Evolutionary conservation across 1,284 basidiomycete genomes (phyloP), one percentile per base, ranked within the genome.

Genomic region (Coriolopsis trogii): DNA sequence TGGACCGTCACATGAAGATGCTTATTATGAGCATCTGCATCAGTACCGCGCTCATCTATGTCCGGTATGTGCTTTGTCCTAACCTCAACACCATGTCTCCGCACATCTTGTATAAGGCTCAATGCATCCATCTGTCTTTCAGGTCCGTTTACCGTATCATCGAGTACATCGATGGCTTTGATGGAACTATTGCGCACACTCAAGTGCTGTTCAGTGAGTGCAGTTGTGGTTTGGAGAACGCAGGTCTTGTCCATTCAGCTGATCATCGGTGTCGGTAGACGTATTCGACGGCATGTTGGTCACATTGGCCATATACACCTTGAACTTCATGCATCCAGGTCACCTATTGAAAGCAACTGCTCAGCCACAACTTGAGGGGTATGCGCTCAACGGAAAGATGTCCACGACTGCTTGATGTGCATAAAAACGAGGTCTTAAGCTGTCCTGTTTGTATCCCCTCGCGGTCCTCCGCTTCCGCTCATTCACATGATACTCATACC

Each of bases 251-350:
- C 9, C 4, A 20, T 21, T 12, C 9, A 10, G 20, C 34, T 46
- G 8, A 53, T 28, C 6, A 6, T 10, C 3, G 7, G 7, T 4
- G 18, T 15, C 2, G 18, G 2, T 44, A 56, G 55, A 55, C 30
- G 33, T 80, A 15, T 73, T 87, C 7, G 84, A 86, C 52, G 83
- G 76, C 5, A 67, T 70, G 6, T 79, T 85, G 73, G 76, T 87
- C 57, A 63, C 73, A 0, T 68, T 84, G 6, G 80, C 80, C 2
- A 76, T 81, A 28, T 76, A 68, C 45, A 74, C 74, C 3, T 71
- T 83, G 52, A 84, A 84, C 63, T 54, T 81, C 53, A 63, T 78
- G 39, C 77, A 84, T 57, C 82, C 83, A 3, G 74, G 78, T 6
- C 25, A 15, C 4, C 53, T 57, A 28, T 40, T 60, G 16, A n/a